These are phyloP conservation scores for Fusarium pseudonygamai DNA, from an alignment of 2,329 filamentous ascomycete species.

Conservation along the genomic window DNA sequence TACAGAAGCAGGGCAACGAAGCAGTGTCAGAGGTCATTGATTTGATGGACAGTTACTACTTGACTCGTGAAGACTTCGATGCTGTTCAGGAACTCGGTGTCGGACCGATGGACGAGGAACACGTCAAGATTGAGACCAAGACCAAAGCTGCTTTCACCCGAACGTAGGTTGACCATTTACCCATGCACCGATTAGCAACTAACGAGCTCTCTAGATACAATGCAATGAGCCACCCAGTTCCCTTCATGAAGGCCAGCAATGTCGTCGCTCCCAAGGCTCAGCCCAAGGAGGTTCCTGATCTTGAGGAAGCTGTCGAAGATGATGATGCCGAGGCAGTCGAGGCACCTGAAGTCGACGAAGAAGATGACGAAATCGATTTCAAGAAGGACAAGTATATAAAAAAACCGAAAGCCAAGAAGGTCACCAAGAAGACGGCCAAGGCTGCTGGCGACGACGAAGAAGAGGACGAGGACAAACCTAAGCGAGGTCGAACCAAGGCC, in stretches of 20 bases:
- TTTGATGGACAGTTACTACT: slow-evolving; percentile 95
- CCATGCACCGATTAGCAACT: not conserved
- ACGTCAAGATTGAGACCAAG: slow-evolving; percentile 81
- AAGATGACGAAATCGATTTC: slow-evolving; percentile 78
- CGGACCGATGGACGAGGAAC: slow-evolving; percentile 80
- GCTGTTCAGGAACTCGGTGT: slow-evolving; percentile 91
- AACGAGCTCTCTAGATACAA: slow-evolving; percentile 74
- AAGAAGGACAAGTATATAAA: slow-evolving; percentile 98
- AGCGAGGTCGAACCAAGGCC: slow-evolving; percentile 57
- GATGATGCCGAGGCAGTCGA: slow-evolving; percentile 75
- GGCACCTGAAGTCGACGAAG: slow-evolving; percentile 70
- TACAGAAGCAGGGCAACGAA: slow-evolving; percentile 84
- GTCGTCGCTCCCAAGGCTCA: slow-evolving; percentile 77
- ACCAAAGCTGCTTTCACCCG: slow-evolving; percentile 92
- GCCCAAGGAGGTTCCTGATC: slow-evolving; percentile 82
- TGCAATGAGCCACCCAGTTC: slow-evolving; percentile 82
- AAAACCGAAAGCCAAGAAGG: slow-evolving; percentile 77
- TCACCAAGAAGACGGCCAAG: slow-evolving; percentile 55
- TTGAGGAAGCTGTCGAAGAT: slow-evolving; percentile 96
- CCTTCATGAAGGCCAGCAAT: slow-evolving; percentile 93
- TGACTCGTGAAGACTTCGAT: slow-evolving; percentile 95
- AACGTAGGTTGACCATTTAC: slow-evolving; percentile 65
- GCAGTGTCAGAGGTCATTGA: slow-evolving; percentile 85
- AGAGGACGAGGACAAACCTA: slow-evolving; percentile 56
- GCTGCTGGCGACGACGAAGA: slow-evolving; percentile 59